These are phyloP conservation scores for Nicotiana knightiana DNA, from an alignment of 257 asterid species.

Conservation along the genomic window DNA sequence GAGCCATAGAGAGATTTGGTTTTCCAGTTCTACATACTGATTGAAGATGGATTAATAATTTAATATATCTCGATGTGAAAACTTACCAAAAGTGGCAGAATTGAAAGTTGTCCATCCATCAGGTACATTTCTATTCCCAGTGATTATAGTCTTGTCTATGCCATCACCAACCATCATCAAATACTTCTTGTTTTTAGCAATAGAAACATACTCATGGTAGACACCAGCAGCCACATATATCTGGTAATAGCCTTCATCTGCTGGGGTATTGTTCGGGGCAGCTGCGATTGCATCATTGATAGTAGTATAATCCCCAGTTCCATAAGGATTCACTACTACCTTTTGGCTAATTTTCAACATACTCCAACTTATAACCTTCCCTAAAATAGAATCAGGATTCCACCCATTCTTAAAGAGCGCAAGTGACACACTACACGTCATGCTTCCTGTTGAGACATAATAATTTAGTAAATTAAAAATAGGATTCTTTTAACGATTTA, in stretches of 20 bases:
- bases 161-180: conserved; percentile 37
- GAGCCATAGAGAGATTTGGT: background rate
- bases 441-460: background rate
- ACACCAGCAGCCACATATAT: conserved; percentile 32
- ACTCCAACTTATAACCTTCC: background rate
- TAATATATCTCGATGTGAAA: background rate
- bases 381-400: conserved; percentile 1
- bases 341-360: conserved; percentile 13
- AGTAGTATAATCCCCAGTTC: conserved; percentile 25
- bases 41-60: background rate
- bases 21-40: background rate
- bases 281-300: conserved; percentile 24
- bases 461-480: background rate
- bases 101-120: conserved; percentile 37
- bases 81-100: conserved; percentile 32
- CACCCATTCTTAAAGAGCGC: conserved; percentile 26
- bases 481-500: background rate
- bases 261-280: conserved; percentile 17
- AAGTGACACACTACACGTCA: conserved; percentile 27
- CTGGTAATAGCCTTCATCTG: conserved; percentile 17
- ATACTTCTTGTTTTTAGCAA: conserved; percentile 25
- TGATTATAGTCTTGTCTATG: conserved; percentile 22
- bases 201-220: conserved; percentile 23
- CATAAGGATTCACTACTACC: conserved; percentile 31
- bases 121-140: conserved; percentile 25